These are phyloP conservation scores for Hydnomerulius pinastri DNA, from an alignment of 768 basidiomycete species.

Conservation along the genomic window DNA sequence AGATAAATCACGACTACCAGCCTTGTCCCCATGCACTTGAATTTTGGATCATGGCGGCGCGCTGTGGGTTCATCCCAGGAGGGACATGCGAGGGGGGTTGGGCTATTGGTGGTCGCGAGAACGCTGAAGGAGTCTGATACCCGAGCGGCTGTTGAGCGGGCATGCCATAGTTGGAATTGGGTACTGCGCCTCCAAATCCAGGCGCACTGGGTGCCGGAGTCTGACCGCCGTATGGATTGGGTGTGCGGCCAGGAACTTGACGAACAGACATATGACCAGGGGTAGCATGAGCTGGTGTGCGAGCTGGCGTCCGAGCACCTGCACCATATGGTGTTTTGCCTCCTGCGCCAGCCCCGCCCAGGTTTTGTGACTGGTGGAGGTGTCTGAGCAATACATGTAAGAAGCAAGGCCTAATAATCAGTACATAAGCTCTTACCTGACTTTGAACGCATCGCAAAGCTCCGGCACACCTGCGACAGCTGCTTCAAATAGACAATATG, in stretches of 20 bases:
- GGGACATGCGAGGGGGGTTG: constrained; percentile 49
- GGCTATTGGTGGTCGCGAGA: constrained; percentile 42
- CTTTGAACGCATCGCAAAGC: constrained; percentile 97
- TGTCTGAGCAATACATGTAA: constrained; percentile 47
- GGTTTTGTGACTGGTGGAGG: constrained; percentile 75
- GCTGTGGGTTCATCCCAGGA: constrained; percentile 65
- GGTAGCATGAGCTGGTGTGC: constrained; percentile 71
- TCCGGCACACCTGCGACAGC: constrained; percentile 90
- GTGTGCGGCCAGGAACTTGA: constrained; percentile 65
- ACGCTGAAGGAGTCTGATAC: constrained; percentile 41
- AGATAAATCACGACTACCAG: constrained; percentile 31
- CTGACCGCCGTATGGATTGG: constrained; percentile 70
- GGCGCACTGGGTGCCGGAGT: constrained; percentile 39
- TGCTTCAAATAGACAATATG: constrained; percentile 88
- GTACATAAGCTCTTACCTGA: constrained; percentile 50
- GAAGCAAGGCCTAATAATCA: not conserved
- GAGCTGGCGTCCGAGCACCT: constrained; percentile 74
- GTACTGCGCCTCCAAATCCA: constrained; percentile 30
- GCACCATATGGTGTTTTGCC: constrained; percentile 82
- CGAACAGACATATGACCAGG: constrained; percentile 82
- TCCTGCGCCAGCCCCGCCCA: constrained; percentile 49
- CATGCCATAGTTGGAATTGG: constrained; percentile 30
- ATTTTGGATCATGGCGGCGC: constrained; percentile 66
- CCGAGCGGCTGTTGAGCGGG: constrained; percentile 38
- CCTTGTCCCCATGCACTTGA: constrained; percentile 37